Base-by-base conservation (phyloP, 2,329 filamentous ascomycete genomes). In the Cercospora canescens region DNA sequence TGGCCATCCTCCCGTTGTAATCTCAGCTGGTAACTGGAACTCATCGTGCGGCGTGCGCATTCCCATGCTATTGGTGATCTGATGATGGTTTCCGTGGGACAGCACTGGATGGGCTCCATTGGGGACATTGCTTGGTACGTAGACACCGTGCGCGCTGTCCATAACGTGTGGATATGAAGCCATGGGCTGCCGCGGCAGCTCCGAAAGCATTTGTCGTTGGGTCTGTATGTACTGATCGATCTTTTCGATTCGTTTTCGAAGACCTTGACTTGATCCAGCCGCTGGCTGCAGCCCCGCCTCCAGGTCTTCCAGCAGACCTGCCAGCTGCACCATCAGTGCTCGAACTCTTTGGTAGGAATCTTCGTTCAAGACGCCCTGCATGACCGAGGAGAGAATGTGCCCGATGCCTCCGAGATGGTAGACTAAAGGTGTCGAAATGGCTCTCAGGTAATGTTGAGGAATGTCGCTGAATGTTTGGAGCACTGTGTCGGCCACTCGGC, bases 371-470 rank as follows among this genome's bases (percentile, higher is more conserved):
- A 76, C 76, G 6, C 79, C 78, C 64, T 82, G 82, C 67, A 84
- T 79, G 30, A 82, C 80, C 4, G 79, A 80, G 21, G 81, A 81
- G n/a, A 85, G 77, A 57, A 85, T 83, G 2, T 79, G 77, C 5
- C 83, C 83, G 48, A 85, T 83, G 14, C 82, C 81, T 7, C 78
- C 81, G 4, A 85, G 75, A 68, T 84, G 83, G 67, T 85, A 79
- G 6, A 84, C 76, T 65, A 85, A 73, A 16, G 83, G 83, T 4
- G 81, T 79, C 64, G 81, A 83, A 56, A 85, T 84, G 1, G 81
- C 82, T 63, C 78, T 77, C 16, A 84, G 72, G 69, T 84, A 84
- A 21, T 79, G 77, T 5, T 79, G 74, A 1, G 81, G 81, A 18
- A 84, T 80, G 24, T 74, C 77, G 8, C 75, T 74, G 66, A 85